Evolutionary conservation across 495 filamentous ascomycete genomes (phyloP).

Genomic region (Hyaloscypha variabilis): DNA sequence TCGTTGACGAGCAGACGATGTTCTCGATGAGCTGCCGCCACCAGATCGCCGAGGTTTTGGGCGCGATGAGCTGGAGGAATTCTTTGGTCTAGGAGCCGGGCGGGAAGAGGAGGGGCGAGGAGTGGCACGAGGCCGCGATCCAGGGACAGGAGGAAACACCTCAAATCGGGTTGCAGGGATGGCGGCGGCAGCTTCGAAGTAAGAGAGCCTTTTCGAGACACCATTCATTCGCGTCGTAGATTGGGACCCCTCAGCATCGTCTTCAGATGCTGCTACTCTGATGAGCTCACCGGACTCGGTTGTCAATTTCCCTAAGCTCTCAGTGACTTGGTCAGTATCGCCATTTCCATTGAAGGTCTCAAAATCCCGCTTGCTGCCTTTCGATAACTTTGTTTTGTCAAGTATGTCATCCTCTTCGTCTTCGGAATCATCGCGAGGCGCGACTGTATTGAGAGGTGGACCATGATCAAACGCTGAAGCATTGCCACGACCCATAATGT

Average conservation of each 20-base stretch:
- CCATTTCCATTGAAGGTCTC: slow-evolving; percentile 27
- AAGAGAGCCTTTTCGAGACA: slow-evolving; percentile 30
- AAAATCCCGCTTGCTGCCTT: slow-evolving; percentile 29
- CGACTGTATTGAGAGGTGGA: slow-evolving; percentile 83
- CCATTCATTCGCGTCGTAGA: slow-evolving; percentile 36
- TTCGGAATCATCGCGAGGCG: slow-evolving; percentile 75
- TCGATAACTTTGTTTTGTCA: slow-evolving; percentile 28
- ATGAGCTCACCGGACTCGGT: slow-evolving; percentile 21
- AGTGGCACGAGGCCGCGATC: slow-evolving; percentile 32
- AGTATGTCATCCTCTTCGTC: slow-evolving; percentile 35
- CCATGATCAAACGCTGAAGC: slow-evolving; percentile 83
- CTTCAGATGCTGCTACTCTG: slow-evolving; percentile 12
- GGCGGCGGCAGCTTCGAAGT: slow-evolving; percentile 38
- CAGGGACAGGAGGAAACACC: slow-evolving; percentile 77
- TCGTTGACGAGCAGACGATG: slow-evolving; percentile 20
- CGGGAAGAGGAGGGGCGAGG: slow-evolving; percentile 26
- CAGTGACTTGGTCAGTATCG: slow-evolving; percentile 22
- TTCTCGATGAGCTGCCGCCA: slow-evolving; percentile 20
- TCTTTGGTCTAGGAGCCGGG: slow-evolving; percentile 18
- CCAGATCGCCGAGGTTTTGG: slow-evolving; percentile 15
- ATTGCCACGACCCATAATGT: slow-evolving; percentile 88
- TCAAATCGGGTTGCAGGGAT: slow-evolving; percentile 84
- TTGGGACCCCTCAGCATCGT: slow-evolving; percentile 11
- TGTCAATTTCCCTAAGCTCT: slow-evolving; percentile 26
- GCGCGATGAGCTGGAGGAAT: slow-evolving; percentile 10